Conservation (phyloP, 176 grass and related monocot genomes). For the Alloteropsis semialata region DNA sequence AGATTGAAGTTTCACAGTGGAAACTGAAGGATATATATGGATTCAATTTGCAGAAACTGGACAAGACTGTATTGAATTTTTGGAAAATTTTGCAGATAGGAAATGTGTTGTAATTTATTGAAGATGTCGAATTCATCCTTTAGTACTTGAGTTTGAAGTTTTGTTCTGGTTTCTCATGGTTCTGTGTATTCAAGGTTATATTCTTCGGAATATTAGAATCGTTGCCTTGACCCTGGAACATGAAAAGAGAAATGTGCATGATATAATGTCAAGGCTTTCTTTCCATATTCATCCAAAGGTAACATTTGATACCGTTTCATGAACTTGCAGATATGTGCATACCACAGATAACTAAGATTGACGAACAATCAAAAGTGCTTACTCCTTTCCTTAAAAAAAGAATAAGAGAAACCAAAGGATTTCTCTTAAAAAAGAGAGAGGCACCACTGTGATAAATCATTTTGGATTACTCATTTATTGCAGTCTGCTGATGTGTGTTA, state of each 20-base stretch:
- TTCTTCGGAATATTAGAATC: not conserved
- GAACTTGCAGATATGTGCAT: not conserved
- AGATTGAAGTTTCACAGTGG: not conserved
- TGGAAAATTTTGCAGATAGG: not conserved
- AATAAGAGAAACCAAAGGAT: not conserved
- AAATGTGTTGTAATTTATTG: not conserved
- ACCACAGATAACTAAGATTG: not conserved
- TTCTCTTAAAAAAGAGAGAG: not conserved
- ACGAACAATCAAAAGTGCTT: not conserved
- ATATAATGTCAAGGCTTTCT: not conserved
- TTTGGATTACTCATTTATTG: not conserved
- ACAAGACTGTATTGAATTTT: not conserved
- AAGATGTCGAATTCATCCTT: not conserved
- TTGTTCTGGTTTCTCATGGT: not conserved
- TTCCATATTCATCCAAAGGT: not conserved
- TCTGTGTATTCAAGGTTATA: not conserved
- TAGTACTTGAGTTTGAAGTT: not conserved
- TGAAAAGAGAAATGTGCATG: not conserved
- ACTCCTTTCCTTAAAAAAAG: not conserved
- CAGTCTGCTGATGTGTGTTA: not conserved
- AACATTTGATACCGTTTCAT: not conserved
- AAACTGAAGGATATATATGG: not conserved
- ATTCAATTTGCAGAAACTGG: not conserved
- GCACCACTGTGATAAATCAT: not conserved
- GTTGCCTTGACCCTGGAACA: not conserved